A percentile compares a stretch with the other conserved stretches of the same genome.
Conservation (phyloP, 129 eudicot species). For the Arctium lappa region DNA sequence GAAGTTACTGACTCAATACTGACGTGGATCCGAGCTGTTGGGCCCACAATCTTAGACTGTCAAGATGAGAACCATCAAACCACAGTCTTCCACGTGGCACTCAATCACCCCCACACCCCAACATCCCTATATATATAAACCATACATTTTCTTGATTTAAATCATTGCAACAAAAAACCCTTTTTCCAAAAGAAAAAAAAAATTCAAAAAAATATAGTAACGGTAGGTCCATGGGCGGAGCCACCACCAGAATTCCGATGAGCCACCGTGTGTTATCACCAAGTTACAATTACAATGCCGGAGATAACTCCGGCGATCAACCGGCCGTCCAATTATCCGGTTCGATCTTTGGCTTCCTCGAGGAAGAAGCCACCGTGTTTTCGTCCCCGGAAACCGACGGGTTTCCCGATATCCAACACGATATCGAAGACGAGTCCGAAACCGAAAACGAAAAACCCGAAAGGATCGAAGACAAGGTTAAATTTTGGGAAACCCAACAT, state of each 20-base stretch:
- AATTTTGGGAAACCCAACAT: slow-evolving; percentile 75
- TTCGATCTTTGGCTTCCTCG: slow-evolving; percentile 67
- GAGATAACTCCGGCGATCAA: slow-evolving; percentile 37
- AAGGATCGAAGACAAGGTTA: slow-evolving; percentile 35
- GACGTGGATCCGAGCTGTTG: slow-evolving; percentile 67
- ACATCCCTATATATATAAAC: slow-evolving; percentile 25
- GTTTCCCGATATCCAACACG: slow-evolving; percentile 17
- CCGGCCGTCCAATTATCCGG: slow-evolving; percentile 43
- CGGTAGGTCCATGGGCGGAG: slow-evolving; percentile 31
- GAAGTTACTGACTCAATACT: slow-evolving; percentile 38
- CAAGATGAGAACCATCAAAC: slow-evolving; percentile 16
- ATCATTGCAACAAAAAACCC: background rate
- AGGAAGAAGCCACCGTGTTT: slow-evolving; percentile 39
- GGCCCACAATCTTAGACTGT: slow-evolving; percentile 39
- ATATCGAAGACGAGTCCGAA: slow-evolving; percentile 37
- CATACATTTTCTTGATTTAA: slow-evolving; percentile 10
- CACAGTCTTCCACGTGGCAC: slow-evolving; percentile 28
- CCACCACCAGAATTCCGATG: slow-evolving; percentile 51
- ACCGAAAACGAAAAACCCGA: slow-evolving; percentile 19
- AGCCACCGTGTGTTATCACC: slow-evolving; percentile 58
- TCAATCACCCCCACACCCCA: background rate
- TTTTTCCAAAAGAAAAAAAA: background rate
- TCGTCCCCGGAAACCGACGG: slow-evolving; percentile 31
- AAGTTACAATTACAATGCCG: slow-evolving; percentile 19
- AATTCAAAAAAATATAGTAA: background rate